Percentiles rank a stretch among this genome's conserved stretches.
Conservation (phyloP, 176 grass and related monocot species). For the Triticum aestivum region DNA sequence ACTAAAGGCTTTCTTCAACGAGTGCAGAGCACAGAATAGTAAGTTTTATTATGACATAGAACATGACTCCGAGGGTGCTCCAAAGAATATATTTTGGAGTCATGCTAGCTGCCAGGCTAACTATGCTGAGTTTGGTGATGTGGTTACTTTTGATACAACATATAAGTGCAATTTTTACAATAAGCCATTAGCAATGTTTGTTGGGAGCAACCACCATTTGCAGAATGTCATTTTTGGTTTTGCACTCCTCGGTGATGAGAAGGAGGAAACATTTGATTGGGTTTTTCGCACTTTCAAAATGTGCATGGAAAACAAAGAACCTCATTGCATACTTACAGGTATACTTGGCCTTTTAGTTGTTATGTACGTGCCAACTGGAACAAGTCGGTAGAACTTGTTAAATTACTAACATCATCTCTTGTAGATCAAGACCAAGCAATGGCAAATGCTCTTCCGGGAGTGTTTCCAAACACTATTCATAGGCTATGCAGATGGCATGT, state of each 20-base stretch:
- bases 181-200: background rate
- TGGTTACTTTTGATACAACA: background rate
- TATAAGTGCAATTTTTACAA: background rate
- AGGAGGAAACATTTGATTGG: background rate
- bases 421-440: background rate
- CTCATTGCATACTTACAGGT: background rate
- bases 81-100: background rate
- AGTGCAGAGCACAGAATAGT: background rate
- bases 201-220: background rate
- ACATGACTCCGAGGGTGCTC: background rate
- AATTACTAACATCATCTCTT: background rate
- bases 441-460: background rate
- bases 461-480: background rate
- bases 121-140: background rate
- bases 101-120: background rate
- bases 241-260: background rate
- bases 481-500: background rate
- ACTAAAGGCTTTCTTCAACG: background rate
- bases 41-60: background rate
- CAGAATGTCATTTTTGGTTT: background rate
- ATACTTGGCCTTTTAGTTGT: background rate
- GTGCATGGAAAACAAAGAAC: background rate
- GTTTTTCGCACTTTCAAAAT: background rate
- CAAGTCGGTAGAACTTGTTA: background rate
- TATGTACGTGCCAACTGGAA: background rate